Evolutionary conservation across 148 eudicot species (phyloP).

Genomic region (Salicornia ramosissima): DNA sequence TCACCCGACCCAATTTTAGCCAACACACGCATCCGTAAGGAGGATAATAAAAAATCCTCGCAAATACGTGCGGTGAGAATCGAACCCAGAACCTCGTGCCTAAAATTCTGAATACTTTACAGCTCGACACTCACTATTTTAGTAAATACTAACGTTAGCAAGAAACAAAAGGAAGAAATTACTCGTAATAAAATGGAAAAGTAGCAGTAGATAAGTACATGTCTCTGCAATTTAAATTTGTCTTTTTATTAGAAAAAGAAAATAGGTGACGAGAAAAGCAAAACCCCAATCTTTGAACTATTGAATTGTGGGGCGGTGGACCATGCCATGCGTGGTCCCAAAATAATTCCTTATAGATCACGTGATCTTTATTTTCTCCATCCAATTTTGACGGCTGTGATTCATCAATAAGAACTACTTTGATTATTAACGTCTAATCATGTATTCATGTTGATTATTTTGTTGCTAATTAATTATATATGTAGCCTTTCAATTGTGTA

Average conservation of each 20-base stretch:
- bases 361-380: neutral
- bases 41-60: no score
- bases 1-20: no score
- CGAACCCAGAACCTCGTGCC: no score
- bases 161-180: no score
- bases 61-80: no score
- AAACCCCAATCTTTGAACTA: no score
- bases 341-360: neutral
- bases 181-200: neutral
- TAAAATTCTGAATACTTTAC: no score
- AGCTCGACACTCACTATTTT: no score
- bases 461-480: neutral
- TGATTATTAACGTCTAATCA: neutral
- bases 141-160: no score
- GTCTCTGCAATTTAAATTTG: neutral
- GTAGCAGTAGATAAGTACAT: neutral
- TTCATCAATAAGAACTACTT: neutral
- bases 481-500: neutral
- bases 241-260: no score
- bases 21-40: no score
- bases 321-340: neutral
- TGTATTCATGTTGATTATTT: neutral
- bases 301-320: no score
- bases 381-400: conserved; percentile 7
- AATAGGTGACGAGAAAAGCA: neutral